phyloP scores from a whole-genome alignment of 2,329 filamentous ascomycete species.

The Thielaviopsis populi region DNA sequence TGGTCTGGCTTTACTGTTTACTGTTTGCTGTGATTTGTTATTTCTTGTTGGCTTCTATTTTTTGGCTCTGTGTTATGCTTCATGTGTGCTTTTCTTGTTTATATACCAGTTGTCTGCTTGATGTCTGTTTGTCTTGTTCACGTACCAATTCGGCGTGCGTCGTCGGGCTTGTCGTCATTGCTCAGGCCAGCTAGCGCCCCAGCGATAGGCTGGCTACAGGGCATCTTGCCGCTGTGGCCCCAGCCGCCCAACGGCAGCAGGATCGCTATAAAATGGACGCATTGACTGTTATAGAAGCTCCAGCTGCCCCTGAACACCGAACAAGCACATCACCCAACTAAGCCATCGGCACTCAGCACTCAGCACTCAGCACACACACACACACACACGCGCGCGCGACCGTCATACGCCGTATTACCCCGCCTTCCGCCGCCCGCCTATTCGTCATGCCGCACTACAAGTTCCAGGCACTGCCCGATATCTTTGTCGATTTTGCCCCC shows the following conservation, averaged over 20 bases:
- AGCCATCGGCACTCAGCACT: background rate
- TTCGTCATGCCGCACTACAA: slow-evolving; percentile 17
- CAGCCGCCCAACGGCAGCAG: too few relatives aligned
- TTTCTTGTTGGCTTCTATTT: background rate
- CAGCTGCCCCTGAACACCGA: background rate
- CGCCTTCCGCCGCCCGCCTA: background rate
- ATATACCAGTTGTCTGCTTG: background rate
- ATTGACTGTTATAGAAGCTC: background rate
- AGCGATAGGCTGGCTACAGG: too few relatives aligned
- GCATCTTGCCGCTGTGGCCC: too few relatives aligned
- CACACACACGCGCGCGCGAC: too few relatives aligned
- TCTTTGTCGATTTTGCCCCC: slow-evolving; percentile 33
- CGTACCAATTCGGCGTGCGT: background rate
- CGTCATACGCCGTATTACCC: background rate
- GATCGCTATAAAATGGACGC: too few relatives aligned
- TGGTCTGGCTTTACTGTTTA: too few relatives aligned
- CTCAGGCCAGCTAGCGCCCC: too few relatives aligned
- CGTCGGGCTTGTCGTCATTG: too few relatives aligned
- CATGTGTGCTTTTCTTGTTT: background rate
- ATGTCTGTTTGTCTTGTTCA: too few relatives aligned
- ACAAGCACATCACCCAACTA: background rate
- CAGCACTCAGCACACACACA: background rate
- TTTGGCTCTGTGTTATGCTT: background rate
- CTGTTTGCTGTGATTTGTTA: background rate
- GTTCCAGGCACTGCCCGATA: slow-evolving; percentile 28